phyloP scores from a whole-genome alignment of 495 filamentous ascomycete species.

The Pyrenopolyporus hunteri region DNA sequence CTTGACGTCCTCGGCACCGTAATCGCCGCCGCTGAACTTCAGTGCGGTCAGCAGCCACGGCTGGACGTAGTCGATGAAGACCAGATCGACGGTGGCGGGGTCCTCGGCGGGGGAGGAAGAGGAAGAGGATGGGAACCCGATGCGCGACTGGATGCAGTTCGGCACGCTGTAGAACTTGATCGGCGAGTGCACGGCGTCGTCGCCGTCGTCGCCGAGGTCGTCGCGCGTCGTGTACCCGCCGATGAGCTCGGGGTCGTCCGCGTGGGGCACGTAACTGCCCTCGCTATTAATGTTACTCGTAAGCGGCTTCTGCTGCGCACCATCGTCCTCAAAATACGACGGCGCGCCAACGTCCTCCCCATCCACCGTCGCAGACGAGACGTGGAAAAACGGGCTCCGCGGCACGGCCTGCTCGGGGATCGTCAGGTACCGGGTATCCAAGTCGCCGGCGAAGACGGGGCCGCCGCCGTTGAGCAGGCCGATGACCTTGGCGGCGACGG shows the following conservation, averaged over 20 bases:
- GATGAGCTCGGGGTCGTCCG: conserved; percentile 52
- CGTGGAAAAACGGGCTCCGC: conserved; percentile 9
- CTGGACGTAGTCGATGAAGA: conserved; percentile 92
- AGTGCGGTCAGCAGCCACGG: conserved; percentile 76
- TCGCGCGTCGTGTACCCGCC: conserved; percentile 91
- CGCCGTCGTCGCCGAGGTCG: conserved; percentile 83
- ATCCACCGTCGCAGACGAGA: neutral
- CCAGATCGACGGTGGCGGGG: conserved; percentile 78
- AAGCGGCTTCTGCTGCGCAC: conserved; percentile 40
- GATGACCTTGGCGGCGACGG: conserved; percentile 71
- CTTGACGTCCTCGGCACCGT: conserved; percentile 63
- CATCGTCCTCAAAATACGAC: conserved; percentile 2
- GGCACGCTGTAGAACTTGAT: conserved; percentile 79
- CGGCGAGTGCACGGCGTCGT: conserved; percentile 82
- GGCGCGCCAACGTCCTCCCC: neutral
- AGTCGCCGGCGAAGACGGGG: conserved; percentile 54
- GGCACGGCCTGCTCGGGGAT: conserved; percentile 50
- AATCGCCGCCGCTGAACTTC: conserved; percentile 67
- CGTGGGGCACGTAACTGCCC: neutral
- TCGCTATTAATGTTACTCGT: too few species aligned
- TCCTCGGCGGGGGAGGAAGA: conserved; percentile 37
- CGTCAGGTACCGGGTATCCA: conserved; percentile 45
- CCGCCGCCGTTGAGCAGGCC: conserved; percentile 75
- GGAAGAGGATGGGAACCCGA: conserved; percentile 55
- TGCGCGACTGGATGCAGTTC: conserved; percentile 76